A percentile compares a stretch with the other conserved stretches of the same genome.
Evolutionary conservation across 2,329 filamentous ascomycete species (phyloP).

Genomic region (Colletotrichum eleusines): DNA sequence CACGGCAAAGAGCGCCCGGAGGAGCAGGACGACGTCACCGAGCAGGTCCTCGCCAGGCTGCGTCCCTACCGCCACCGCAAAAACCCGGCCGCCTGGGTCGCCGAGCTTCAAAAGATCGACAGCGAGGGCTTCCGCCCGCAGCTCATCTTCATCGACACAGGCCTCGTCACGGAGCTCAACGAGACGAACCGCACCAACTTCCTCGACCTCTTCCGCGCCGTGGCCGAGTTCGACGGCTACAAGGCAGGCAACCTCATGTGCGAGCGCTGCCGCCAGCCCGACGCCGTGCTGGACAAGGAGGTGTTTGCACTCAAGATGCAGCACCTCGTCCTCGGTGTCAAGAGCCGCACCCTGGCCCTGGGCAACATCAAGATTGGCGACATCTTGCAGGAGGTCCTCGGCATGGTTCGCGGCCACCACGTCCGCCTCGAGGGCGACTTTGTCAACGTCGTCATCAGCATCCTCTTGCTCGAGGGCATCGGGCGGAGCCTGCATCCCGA

Average conservation of each 20-base stretch:
- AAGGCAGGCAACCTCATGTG: conserved; percentile 96
- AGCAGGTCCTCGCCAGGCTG: conserved; percentile 84
- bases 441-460: conserved; percentile 97
- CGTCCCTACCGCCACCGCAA: conserved; percentile 75
- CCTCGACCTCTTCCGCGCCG: conserved; percentile 92
- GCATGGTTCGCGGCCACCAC: conserved; percentile 92
- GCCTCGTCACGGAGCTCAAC: conserved; percentile 94
- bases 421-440: conserved; percentile 97
- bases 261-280: conserved; percentile 91
- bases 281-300: conserved; percentile 88
- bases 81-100: conserved; percentile 77
- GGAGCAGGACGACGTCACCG: conserved; percentile 80
- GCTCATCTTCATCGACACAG: conserved; percentile 97
- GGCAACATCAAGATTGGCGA: conserved; percentile 97
- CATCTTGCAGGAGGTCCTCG: conserved; percentile 88
- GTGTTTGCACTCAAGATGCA: conserved; percentile 97
- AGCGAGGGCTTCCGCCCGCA: conserved; percentile 91
- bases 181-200: conserved; percentile 89
- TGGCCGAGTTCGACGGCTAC: conserved; percentile 97
- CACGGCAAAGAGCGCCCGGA: conserved; percentile 51
- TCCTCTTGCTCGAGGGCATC: conserved; percentile 93
- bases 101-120: conserved; percentile 81
- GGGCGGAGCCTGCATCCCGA: conserved; percentile 88
- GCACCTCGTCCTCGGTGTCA: conserved; percentile 91
- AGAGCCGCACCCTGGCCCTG: conserved; percentile 89